Base-by-base conservation (phyloP, 306 rosid species). In the Datisca glomerata region DNA sequence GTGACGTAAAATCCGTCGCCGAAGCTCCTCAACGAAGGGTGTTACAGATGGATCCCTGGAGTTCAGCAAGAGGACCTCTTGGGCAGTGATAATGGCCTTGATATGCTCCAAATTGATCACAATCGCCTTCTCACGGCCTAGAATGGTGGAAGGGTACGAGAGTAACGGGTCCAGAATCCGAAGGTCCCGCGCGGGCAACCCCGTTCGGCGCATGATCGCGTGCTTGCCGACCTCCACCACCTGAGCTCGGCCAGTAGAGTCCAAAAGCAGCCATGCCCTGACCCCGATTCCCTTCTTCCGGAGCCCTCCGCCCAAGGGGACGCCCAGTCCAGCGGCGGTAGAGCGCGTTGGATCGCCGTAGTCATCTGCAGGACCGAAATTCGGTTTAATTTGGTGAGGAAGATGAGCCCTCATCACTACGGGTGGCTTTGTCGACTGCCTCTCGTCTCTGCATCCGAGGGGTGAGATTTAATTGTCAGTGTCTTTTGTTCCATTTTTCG, bases 81-180 rank as follows among this genome's bases (percentile, higher is more conserved):
- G 78, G 2, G 98, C 93, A 2, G 96, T 84, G 55, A 89, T 70
- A 47, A 89, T 84, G 33, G 98, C 98, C 29, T 89, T 89, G 60
- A 89, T 89, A 56, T 89, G 96, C 56, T 89, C 96, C 51, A 89
- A 42, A 57, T 89, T 89, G 23, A 89, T 89, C 5, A 84, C 96
- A n/a, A 84, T 73, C 1, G 96, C 98, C 42, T 67, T 50, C 74
- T 89, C 95, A 25, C 96, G 81, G 0, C 98, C 98, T 5, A 68
- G 60, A 10, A 84, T 58, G 1, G 86, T 70, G 2, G 92, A 75
- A 3, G 92, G 79, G 59, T 75, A 68, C 3, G 86, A 73, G 18
- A 84, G 72, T 8, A 84, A 67, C 21, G 93, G 98, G 41, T 89
- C 96, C 0, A 89, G 65, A 22, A 89, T 89, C 16, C 98, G 81